Conservation (phyloP, 2,329 filamentous ascomycete species). For the Tolypocladium nubicola region DNA sequence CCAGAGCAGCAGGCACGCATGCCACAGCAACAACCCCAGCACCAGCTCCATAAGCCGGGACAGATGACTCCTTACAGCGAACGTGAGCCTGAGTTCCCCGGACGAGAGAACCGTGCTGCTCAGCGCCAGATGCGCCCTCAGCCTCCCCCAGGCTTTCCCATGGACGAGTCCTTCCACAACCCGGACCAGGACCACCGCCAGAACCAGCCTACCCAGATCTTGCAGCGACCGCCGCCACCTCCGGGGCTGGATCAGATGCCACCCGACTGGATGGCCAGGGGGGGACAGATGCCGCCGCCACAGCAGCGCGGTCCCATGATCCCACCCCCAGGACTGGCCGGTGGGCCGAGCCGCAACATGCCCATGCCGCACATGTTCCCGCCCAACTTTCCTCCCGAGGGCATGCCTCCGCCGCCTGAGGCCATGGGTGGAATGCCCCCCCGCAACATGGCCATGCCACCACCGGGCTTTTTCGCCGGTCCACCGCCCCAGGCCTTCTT, state of each 20-base stretch:
- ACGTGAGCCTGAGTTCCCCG: conserved; percentile 34
- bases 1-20: conserved; percentile 32
- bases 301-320: conserved; percentile 41
- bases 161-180: conserved; percentile 42
- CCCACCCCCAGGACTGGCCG: conserved; percentile 46
- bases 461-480: conserved; percentile 46
- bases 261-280: conserved; percentile 39
- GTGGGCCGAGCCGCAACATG: conserved; percentile 25
- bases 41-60: conserved; percentile 22
- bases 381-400: conserved; percentile 46
- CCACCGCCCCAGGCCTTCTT: conserved; percentile 41
- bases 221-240: conserved; percentile 51
- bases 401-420: conserved; percentile 34
- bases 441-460: conserved; percentile 44
- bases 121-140: conserved; percentile 33
- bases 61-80: conserved; percentile 36
- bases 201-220: conserved; percentile 50
- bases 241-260: conserved; percentile 52
- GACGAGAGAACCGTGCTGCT: conserved; percentile 19
- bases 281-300: conserved; percentile 32
- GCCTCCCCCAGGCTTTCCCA: conserved; percentile 37
- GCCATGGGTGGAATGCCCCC: conserved; percentile 38
- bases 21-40: conserved; percentile 9
- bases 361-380: conserved; percentile 50
- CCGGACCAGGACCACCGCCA: conserved; percentile 35